These are phyloP conservation scores for Lactarius vividus DNA, from an alignment of 768 basidiomycete genomes.

Conservation along the genomic window DNA sequence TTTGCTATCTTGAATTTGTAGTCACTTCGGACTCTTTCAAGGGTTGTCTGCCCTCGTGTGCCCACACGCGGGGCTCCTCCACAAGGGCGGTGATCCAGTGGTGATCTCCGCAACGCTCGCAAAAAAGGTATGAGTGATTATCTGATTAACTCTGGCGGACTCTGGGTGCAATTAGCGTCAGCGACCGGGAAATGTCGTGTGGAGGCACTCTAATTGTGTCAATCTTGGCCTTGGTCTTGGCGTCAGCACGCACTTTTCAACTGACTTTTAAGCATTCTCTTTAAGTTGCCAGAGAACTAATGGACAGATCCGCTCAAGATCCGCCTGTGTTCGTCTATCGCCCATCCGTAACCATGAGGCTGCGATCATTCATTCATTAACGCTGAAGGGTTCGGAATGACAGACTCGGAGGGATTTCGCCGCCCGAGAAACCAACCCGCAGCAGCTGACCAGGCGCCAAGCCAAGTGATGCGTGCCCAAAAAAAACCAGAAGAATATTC, in stretches of 20 bases:
- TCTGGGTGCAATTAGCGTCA: background rate
- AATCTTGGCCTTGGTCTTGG: no score
- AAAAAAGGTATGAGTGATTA: background rate
- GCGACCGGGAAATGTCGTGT: background rate
- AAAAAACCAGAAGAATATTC: background rate
- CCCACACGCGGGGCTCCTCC: background rate
- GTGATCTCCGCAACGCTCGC: background rate
- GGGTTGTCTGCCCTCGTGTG: background rate
- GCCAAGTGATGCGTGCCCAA: background rate
- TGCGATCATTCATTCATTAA: slow-evolving; percentile 11
- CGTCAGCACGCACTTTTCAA: background rate
- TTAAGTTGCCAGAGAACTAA: background rate
- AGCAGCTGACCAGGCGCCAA: background rate
- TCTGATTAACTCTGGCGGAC: background rate
- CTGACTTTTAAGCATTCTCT: background rate
- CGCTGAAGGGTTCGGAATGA: background rate
- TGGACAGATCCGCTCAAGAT: background rate
- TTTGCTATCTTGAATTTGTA: background rate
- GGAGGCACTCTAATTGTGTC: background rate
- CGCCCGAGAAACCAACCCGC: background rate
- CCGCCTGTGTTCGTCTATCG: slow-evolving; percentile 2
- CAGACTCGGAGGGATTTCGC: background rate
- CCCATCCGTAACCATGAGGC: slow-evolving; percentile 5
- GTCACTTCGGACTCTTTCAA: background rate
- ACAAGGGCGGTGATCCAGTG: background rate